Base-by-base conservation (phyloP, 1,284 basidiomycete genomes). In the Inonotus obliquus region DNA sequence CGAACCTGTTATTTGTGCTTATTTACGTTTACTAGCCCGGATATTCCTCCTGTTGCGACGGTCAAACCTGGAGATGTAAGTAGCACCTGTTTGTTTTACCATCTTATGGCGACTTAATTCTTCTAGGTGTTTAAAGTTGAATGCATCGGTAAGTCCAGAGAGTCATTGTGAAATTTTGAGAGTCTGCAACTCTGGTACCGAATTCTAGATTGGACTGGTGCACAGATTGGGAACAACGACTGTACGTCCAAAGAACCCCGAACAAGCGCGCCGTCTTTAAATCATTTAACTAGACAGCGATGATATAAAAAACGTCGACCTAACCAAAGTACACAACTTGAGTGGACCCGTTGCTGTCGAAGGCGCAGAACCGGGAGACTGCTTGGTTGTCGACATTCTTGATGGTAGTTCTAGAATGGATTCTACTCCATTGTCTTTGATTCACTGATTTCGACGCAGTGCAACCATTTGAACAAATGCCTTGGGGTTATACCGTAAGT, bases 311-410 rank as follows among this genome's bases (percentile, higher is more conserved):
- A 77, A 86, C 61, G 79, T 89, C 57, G 83, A 90, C 66, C 74
- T 90, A 39, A 82, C 79, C 14, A 82, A 83, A 67, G 75, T 87
- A 37, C 90, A 92, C 69, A 86, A 92, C 68, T 78, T 92, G 21
- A 86, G 86, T 1, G 90, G 90, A 0, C 90, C 90, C 0, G 80
- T 92, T 60, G 84, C 81, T 0, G 81, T 92, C 17, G 85, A 89
- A 64, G 87, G 86, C 7, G 85, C 90, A 1, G 83, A 90, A 67
- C 89, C 90, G 0, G 90, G 90, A 4, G 90, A 92, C 69, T 89
- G 88, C 59, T 77, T 92, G 11, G 86, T 74, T 14, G 72, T 91
- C 7, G 89, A 92, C 64, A 89, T 92, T 61, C 74, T 92, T 19
- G 88, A 92, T 69, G 82, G 84, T 85, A 66, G n/a, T 35, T 19